Evolutionary conservation across 768 basidiomycete species (phyloP), one percentile per base, ranked within the genome.

Genomic region (Hirschioporus abietinus): DNA sequence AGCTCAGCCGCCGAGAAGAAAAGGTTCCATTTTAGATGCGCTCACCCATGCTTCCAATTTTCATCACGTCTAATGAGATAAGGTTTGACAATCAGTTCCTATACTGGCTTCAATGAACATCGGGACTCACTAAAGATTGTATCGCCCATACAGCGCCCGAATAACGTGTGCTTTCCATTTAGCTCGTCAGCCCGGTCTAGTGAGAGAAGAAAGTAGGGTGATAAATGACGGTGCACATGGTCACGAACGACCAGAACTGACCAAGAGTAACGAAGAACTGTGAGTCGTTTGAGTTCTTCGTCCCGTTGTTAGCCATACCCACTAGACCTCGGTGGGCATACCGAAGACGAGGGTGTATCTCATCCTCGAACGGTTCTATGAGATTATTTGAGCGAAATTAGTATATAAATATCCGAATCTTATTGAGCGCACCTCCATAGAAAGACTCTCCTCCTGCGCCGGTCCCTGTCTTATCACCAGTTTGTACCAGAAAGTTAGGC

Each of bases 241-340:
- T 30, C 8, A 30, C 27, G 9, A 62, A 60, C 15, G 6, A 34
- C 26, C 25, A n/a, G 7, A 15, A 72, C 76, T 63, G 69, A 93
- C 95, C 91, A 0, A 99, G 86, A 0, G 97, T 99, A 63, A 99
- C 89, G 74, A 98, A 90, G 78, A 95, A 99, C 75, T 99, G 96
- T 0, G 94, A 96, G 65, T 93, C 91, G 70, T 99, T 99, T 3
- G 92, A 88, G 73, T 96, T 85, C 76, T 91, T 93, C 30, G 83
- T 82, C 10, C 95, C 94, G 66, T 84, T 88, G 72, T 97, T 97
- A 4, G 97, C 97, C 93, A 97, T 96, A 0, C 84, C 97, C 1
- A 99, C 88, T 1, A 99, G 76, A 0, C 97, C 97, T 64, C 97
- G 90, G 72, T 99, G 91, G 0, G 87, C 79, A 76, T 92, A 98